phyloP scores from a whole-genome alignment of 1,284 basidiomycete genomes.

The Gastroboletus turbinatus region DNA sequence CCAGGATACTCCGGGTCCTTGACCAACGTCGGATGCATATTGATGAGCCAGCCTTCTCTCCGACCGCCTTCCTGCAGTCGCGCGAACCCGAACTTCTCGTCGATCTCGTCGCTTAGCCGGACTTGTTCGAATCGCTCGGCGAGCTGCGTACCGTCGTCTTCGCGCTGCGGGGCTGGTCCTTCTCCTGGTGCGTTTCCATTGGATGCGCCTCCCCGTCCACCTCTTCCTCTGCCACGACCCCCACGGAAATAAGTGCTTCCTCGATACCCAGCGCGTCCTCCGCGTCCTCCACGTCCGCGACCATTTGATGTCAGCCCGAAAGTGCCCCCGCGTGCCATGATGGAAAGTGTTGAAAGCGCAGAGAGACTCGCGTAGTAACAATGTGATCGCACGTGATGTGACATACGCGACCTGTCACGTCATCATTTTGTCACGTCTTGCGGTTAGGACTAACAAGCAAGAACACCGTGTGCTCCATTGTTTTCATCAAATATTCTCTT shows the following conservation, averaged over 20 bases:
- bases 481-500: background rate
- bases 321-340: slow-evolving; percentile 36
- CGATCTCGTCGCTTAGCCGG: slow-evolving; percentile 79
- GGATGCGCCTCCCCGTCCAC: slow-evolving; percentile 49
- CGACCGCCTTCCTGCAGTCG: slow-evolving; percentile 72
- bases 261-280: slow-evolving; percentile 49
- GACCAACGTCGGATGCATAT: slow-evolving; percentile 96
- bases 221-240: slow-evolving; percentile 44
- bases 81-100: slow-evolving; percentile 90
- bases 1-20: slow-evolving; percentile 80
- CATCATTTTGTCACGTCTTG: background rate
- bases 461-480: too few relatives aligned
- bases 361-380: slow-evolving; percentile 1
- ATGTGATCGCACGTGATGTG: slow-evolving; percentile 24
- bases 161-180: slow-evolving; percentile 59
- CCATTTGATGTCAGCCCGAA: slow-evolving; percentile 35
- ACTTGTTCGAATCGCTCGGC: slow-evolving; percentile 84
- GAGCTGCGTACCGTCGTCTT: slow-evolving; percentile 84
- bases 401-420: slow-evolving; percentile 29
- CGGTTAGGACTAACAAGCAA: too few relatives aligned
- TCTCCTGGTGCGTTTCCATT: slow-evolving; percentile 44
- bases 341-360: background rate
- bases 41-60: slow-evolving; percentile 92
- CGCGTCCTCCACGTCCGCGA: slow-evolving; percentile 44
- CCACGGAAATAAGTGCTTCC: slow-evolving; percentile 41